Percentiles rank a stretch among this genome's conserved stretches.
Conservation (phyloP, 2,329 filamentous ascomycete species). For the Trichoderma sp. region DNA sequence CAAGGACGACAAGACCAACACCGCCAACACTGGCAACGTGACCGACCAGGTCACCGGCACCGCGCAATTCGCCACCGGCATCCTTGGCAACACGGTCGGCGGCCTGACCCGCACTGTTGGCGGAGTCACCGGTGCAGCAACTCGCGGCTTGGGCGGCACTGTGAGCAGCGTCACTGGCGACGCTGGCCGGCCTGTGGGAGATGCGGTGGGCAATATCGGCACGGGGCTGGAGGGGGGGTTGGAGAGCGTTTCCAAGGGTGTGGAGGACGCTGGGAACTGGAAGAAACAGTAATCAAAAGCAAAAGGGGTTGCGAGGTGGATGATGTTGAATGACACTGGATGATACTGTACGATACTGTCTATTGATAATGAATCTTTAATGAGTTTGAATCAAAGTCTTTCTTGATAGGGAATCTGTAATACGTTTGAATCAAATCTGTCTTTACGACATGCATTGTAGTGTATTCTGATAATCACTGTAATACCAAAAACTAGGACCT, state of each 20-base stretch:
- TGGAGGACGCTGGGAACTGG: slow-evolving; percentile 62
- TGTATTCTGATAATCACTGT: background rate
- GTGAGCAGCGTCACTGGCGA: slow-evolving; percentile 56
- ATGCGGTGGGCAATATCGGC: slow-evolving; percentile 55
- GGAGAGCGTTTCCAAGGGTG: slow-evolving; percentile 52
- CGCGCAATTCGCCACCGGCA: slow-evolving; percentile 44
- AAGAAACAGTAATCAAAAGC: slow-evolving; percentile 40
- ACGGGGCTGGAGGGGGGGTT: slow-evolving; percentile 56
- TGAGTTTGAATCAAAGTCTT: background rate
- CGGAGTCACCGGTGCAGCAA: slow-evolving; percentile 51
- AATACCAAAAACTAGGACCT: background rate
- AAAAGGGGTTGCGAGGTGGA: background rate
- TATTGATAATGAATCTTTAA: background rate
- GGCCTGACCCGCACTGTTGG: slow-evolving; percentile 46
- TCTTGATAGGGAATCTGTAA: background rate
- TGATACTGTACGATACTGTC: background rate
- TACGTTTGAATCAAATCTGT: background rate
- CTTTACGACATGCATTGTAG: background rate
- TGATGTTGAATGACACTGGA: background rate
- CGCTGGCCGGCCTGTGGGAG: slow-evolving; percentile 56
- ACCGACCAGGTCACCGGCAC: slow-evolving; percentile 39
- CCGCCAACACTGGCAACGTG: slow-evolving; percentile 27
- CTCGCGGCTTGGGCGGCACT: slow-evolving; percentile 59
- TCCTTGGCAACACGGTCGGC: slow-evolving; percentile 45
- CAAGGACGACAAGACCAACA: slow-evolving; percentile 31